Percentiles rank a stretch among this genome's conserved stretches.
Conservation (phyloP, 2,329 filamentous ascomycete genomes). For the Triangularia verruculosa region DNA sequence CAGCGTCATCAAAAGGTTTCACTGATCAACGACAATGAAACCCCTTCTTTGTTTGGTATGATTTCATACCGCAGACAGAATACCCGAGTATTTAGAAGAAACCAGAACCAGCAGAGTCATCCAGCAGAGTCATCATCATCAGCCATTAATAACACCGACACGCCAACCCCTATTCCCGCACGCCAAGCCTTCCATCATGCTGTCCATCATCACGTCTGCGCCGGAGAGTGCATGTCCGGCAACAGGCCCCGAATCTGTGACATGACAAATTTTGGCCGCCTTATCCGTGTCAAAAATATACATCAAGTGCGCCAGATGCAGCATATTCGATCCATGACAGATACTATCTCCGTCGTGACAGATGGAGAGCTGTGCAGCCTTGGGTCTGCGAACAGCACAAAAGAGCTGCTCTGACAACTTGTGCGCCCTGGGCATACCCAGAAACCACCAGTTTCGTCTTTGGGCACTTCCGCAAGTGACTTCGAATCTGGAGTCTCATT, state of each 20-base stretch:
- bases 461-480: constrained; percentile 21
- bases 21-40: background rate
- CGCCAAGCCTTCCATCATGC: constrained; percentile 1
- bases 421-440: constrained; percentile 37
- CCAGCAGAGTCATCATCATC: background rate
- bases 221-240: background rate
- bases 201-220: background rate
- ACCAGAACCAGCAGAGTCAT: background rate
- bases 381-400: constrained; percentile 33
- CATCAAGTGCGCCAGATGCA: constrained; percentile 29
- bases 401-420: constrained; percentile 30
- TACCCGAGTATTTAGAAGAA: background rate
- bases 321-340: constrained; percentile 28
- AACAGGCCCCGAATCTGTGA: background rate
- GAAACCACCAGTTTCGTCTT: constrained; percentile 41
- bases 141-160: background rate
- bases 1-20: background rate
- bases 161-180: background rate
- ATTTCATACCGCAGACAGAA: no score
- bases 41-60: background rate
- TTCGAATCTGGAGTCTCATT: constrained; percentile 26
- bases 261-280: constrained; percentile 29
- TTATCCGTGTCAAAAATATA: constrained; percentile 25
- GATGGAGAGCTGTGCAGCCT: constrained; percentile 16
- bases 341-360: constrained; percentile 29